A percentile compares a stretch with the other conserved stretches of the same genome.
Conservation (phyloP, 352 stramenopile genomes). For the Thalassiosira exigua region DNA sequence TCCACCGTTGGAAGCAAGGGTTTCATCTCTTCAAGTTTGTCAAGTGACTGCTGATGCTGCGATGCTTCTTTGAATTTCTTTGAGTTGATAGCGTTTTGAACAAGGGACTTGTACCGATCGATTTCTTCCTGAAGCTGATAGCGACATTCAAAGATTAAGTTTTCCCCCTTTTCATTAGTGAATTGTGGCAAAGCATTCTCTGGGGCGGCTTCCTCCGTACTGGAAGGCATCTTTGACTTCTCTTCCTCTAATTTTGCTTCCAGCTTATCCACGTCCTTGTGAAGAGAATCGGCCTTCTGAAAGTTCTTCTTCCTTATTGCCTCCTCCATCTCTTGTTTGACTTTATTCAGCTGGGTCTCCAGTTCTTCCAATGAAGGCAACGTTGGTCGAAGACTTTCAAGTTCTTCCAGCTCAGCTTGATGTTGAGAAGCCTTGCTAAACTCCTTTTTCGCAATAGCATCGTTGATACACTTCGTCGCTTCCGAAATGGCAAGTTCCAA, state of each 20-base stretch:
- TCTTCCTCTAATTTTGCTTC: constrained; percentile 68
- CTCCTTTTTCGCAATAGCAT: constrained; percentile 71
- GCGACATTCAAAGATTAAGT: constrained; percentile 63
- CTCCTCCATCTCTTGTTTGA: constrained; percentile 67
- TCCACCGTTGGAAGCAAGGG: constrained; percentile 62
- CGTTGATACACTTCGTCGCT: constrained; percentile 57
- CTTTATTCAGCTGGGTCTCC: constrained; percentile 47
- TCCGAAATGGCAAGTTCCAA: constrained; percentile 71
- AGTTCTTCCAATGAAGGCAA: constrained; percentile 81
- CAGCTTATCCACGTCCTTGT: constrained; percentile 70
- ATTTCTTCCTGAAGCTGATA: constrained; percentile 73
- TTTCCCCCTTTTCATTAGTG: constrained; percentile 60
- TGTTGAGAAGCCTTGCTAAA: constrained; percentile 73
- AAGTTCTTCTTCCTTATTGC: constrained; percentile 80
- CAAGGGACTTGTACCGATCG: constrained; percentile 37
- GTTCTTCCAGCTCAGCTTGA: constrained; percentile 73
- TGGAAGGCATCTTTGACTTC: constrained; percentile 41
- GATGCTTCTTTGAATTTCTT: constrained; percentile 82
- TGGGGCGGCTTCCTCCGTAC: constrained; percentile 1
- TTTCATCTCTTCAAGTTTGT: constrained; percentile 72
- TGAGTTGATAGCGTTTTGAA: constrained; percentile 48
- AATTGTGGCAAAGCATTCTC: constrained; percentile 20
- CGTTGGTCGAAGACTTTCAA: constrained; percentile 65
- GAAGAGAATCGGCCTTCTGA: constrained; percentile 61
- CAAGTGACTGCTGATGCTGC: constrained; percentile 65